A percentile compares a stretch with the other conserved stretches of the same genome.
phyloP scores from a whole-genome alignment of 192 early-diverging fungal genomes.

The Umbelopsis vinacea region DNA sequence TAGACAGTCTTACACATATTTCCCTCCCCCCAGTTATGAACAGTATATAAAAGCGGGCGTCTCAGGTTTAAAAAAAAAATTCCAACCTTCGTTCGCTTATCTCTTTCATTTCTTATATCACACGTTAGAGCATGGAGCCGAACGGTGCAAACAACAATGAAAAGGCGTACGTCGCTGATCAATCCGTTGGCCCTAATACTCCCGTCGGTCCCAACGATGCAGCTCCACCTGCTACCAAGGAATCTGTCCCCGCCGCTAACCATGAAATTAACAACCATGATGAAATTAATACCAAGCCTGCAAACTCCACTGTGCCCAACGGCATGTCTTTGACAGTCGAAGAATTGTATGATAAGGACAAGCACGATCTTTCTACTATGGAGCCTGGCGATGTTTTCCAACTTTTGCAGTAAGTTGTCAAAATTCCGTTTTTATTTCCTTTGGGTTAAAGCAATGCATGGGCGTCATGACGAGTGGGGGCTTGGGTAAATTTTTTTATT shows the following conservation, averaged over 20 bases:
- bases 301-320: conserved; percentile 12
- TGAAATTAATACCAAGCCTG: background rate
- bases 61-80: background rate
- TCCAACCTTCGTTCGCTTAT: background rate
- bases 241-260: background rate
- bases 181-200: too few relatives aligned
- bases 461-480: conserved; percentile 4
- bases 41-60: conserved; percentile 1
- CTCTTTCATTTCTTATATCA: background rate
- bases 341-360: conserved; percentile 83
- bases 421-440: background rate
- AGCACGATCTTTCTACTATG: conserved; percentile 80
- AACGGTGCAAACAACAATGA: conserved; percentile 4
- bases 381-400: conserved; percentile 72
- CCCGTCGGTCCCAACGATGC: too few relatives aligned
- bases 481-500: background rate
- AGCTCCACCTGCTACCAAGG: background rate
- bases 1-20: too few relatives aligned
- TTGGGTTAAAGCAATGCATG: background rate
- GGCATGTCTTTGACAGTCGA: conserved; percentile 56
- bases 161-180: too few relatives aligned
- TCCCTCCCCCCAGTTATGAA: too few relatives aligned
- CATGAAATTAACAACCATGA: background rate
- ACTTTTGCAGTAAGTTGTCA: conserved; percentile 56
- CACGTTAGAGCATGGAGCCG: conserved; percentile 5